phyloP scores from a whole-genome alignment of 2,329 filamentous ascomycete genomes.

The Shiraia sp. region DNA sequence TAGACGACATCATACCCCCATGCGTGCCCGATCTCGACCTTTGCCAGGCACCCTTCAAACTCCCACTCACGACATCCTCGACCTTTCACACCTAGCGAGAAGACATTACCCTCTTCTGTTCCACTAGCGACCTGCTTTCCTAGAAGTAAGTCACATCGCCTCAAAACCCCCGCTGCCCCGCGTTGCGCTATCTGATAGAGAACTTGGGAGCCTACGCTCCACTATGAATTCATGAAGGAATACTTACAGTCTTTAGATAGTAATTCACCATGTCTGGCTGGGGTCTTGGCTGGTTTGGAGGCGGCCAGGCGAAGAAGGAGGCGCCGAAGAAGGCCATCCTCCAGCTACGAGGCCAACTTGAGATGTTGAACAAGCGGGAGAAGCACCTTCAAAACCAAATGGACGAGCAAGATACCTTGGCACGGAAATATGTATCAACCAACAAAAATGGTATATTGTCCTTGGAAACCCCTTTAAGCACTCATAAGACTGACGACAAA shows the following conservation, averaged over 20 bases:
- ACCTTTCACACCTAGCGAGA: conserved; percentile 7
- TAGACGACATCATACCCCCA: conserved; percentile 32
- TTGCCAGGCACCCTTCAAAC: conserved; percentile 18
- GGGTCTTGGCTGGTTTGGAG: conserved; percentile 81
- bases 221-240: conserved; percentile 1
- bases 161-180: conserved; percentile 20
- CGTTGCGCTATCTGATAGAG: conserved; percentile 18
- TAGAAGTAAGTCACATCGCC: conserved; percentile 15
- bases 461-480: no score
- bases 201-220: conserved; percentile 2
- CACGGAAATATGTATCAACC: conserved; percentile 81
- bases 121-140: not conserved
- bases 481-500: conserved; percentile 16
- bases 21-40: conserved; percentile 22
- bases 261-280: conserved; percentile 46
- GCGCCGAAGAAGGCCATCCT: conserved; percentile 96
- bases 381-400: conserved; percentile 89
- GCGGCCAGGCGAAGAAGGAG: conserved; percentile 83
- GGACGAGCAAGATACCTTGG: conserved; percentile 85
- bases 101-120: not conserved
- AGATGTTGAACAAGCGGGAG: conserved; percentile 97
- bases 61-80: conserved; percentile 13
- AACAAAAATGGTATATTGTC: conserved; percentile 83
- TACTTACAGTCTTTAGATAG: conserved; percentile 2
- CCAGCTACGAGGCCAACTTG: conserved; percentile 81